Percentiles rank a stretch among this genome's conserved stretches.
Conservation (phyloP, 306 rosid species). For the Prunus davidiana region DNA sequence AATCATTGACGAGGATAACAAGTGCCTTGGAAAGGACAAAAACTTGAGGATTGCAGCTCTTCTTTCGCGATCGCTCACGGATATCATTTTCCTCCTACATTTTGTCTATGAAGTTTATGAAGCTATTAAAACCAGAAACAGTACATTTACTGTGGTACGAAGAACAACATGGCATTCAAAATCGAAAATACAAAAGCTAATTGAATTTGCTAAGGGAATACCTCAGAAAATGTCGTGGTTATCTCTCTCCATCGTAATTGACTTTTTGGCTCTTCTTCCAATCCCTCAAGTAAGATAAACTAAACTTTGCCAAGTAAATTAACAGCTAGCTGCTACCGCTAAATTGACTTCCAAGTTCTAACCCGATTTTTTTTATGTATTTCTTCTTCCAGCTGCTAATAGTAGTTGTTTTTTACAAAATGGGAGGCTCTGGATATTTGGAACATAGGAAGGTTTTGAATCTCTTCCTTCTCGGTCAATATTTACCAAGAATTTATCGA, state of each 20-base stretch:
- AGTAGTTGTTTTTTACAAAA: background rate
- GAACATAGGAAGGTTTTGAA: background rate
- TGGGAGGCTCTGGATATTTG: background rate
- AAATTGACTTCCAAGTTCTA: background rate
- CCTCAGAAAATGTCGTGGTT: slow-evolving; percentile 1
- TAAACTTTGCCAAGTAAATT: background rate
- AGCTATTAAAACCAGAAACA: too few species aligned
- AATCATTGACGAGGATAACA: slow-evolving; percentile 4
- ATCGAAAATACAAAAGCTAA: background rate
- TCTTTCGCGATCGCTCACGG: too few species aligned
- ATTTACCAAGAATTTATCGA: slow-evolving; percentile 27
- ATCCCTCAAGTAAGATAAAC: slow-evolving; percentile 21
- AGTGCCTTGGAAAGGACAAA: slow-evolving; percentile 14
- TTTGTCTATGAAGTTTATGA: background rate
- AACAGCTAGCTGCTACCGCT: too few species aligned
- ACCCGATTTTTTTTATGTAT: background rate
- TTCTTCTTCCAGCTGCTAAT: slow-evolving; percentile 20
- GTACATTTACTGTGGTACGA: too few species aligned
- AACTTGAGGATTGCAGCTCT: too few species aligned
- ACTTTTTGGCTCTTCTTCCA: slow-evolving; percentile 34
- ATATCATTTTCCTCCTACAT: too few species aligned
- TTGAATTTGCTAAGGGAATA: background rate
- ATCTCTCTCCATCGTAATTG: slow-evolving; percentile 18
- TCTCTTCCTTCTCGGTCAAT: slow-evolving; percentile 16
- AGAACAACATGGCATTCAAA: background rate